A percentile compares a stretch with the other conserved stretches of the same genome.
These are phyloP conservation scores for Aspergillus avenaceus DNA, from an alignment of 495 filamentous ascomycete genomes.

Conservation along the genomic window DNA sequence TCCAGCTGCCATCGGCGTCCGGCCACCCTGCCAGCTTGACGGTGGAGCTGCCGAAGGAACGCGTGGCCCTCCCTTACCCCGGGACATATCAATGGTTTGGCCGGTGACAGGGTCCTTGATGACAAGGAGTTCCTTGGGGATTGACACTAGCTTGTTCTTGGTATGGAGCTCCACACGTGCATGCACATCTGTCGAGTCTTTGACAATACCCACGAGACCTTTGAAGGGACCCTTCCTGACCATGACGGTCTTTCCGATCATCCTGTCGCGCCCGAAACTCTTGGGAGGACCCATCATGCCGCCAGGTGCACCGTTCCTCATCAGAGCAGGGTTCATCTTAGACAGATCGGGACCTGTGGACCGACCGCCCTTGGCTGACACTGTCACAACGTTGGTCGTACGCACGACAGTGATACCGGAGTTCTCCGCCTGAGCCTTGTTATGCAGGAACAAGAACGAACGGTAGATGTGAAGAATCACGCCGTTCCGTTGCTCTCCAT, in stretches of 20 bases:
- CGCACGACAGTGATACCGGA: conserved; percentile 87
- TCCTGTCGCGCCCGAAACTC: conserved; percentile 72
- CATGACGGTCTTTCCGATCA: conserved; percentile 86
- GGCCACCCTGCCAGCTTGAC: conserved; percentile 52
- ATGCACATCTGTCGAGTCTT: conserved; percentile 78
- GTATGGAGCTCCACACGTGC: conserved; percentile 91
- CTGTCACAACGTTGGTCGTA: conserved; percentile 76
- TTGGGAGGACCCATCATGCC: conserved; percentile 73
- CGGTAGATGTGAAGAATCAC: conserved; percentile 90
- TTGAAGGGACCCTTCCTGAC: conserved; percentile 83
- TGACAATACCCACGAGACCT: conserved; percentile 90
- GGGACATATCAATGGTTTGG: conserved; percentile 62
- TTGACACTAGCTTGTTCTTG: conserved; percentile 79
- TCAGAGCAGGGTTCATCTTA: conserved; percentile 89
- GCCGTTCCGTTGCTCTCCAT: conserved; percentile 79
- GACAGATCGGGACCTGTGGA: conserved; percentile 69
- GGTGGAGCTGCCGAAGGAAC: conserved; percentile 41
- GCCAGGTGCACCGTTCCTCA: conserved; percentile 50
- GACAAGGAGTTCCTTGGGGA: conserved; percentile 69
- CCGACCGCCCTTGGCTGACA: conserved; percentile 87
- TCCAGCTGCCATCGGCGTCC: conserved; percentile 60
- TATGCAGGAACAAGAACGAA: conserved; percentile 82
- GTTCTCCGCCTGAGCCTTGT: conserved; percentile 79
- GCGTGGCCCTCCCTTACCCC: conserved; percentile 52
- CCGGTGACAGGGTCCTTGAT: conserved; percentile 82